phyloP scores from a whole-genome alignment of 2,329 filamentous ascomycete genomes.

The Pseudogymnoascus sp. region DNA sequence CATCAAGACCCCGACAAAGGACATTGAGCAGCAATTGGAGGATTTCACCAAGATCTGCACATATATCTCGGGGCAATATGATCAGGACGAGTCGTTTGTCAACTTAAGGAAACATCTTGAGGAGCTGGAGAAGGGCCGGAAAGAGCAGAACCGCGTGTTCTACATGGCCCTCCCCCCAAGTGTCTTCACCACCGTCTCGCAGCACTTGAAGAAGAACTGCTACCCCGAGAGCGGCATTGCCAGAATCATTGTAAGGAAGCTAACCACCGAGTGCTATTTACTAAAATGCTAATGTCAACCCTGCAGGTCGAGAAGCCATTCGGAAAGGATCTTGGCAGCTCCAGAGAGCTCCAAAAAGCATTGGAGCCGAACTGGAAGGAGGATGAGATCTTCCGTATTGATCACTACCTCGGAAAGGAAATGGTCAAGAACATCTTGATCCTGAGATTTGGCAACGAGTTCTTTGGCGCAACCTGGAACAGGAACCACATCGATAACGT shows the following conservation, averaged over 20 bases:
- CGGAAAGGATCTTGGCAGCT: slow-evolving; percentile 91
- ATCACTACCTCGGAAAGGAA: slow-evolving; percentile 98
- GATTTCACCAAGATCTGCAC: slow-evolving; percentile 83
- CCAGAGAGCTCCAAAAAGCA: slow-evolving; percentile 87
- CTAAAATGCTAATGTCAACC: slow-evolving; percentile 18
- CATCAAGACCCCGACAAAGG: slow-evolving; percentile 98
- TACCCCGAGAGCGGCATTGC: slow-evolving; percentile 87
- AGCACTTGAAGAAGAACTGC: slow-evolving; percentile 95
- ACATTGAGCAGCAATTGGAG: slow-evolving; percentile 88
- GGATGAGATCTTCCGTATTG: slow-evolving; percentile 97
- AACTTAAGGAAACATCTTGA: slow-evolving; percentile 78
- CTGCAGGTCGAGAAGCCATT: slow-evolving; percentile 94
- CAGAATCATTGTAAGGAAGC: slow-evolving; percentile 72
- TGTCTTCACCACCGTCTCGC: slow-evolving; percentile 95
- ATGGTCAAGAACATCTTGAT: slow-evolving; percentile 99
- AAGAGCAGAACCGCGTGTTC: slow-evolving; percentile 87
- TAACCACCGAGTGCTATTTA: background rate
- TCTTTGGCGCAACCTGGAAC: slow-evolving; percentile 98
- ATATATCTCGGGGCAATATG: slow-evolving; percentile 96
- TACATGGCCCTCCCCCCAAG: slow-evolving; percentile 98
- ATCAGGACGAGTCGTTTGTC: slow-evolving; percentile 90
- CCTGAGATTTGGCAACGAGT: slow-evolving; percentile 95
- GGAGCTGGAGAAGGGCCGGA: slow-evolving; percentile 71
- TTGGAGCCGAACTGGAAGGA: slow-evolving; percentile 97
- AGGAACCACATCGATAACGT: slow-evolving; percentile 98